Base-by-base conservation (phyloP, 257 asterid genomes). In the Rehmannia glutinosa region DNA sequence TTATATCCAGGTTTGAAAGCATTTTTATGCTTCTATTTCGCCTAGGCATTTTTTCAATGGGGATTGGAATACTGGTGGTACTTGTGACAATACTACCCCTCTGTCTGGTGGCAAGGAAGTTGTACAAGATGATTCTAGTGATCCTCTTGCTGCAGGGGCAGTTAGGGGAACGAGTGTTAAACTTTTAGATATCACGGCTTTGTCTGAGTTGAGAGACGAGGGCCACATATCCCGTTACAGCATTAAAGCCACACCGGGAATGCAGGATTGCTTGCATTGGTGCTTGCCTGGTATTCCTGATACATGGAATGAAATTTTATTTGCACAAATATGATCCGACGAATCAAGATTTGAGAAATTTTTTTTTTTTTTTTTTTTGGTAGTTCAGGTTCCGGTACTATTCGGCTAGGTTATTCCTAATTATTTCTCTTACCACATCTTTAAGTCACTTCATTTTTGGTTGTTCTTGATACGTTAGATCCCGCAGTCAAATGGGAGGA, bases 251-350 rank as follows among this genome's bases (percentile, higher is more conserved):
- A 89, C 96, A 33, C 90, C 97, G 0, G 96, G 95, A 17, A 55
- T 78, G 73, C 98, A 92, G 76, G 98, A 92, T 80, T 92, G 98
- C 81, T 77, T 92, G 87, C 98, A 92, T 64, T 92, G 98, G 98
- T 92, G 98, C 83, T 80, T 92, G 60, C 98, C 98, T 0, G 97
- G 98, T 61, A 77, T 92, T 51, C 98, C 98, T 1, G 98, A 92
- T 81, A 69, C 96, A 21, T 92, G 98, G 98, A 92, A 92, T 70
- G 98, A 89, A 74, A 69, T 92, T 78, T 82, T 92, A 62, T 82
- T 80, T 68, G 91, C 96, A 1, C 96, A 83, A 59, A 24, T 92
- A 23, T 87, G 69, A 69, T 50, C 10, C 8, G 1, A 28, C 23
- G 20, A 54, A 58, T 13, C 8, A n/a, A n/a, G n/a, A n/a, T n/a